Percentiles rank a stretch among this genome's conserved stretches.
phyloP scores from a whole-genome alignment of 1,284 basidiomycete genomes.

The Mrakiaceae sp. region DNA sequence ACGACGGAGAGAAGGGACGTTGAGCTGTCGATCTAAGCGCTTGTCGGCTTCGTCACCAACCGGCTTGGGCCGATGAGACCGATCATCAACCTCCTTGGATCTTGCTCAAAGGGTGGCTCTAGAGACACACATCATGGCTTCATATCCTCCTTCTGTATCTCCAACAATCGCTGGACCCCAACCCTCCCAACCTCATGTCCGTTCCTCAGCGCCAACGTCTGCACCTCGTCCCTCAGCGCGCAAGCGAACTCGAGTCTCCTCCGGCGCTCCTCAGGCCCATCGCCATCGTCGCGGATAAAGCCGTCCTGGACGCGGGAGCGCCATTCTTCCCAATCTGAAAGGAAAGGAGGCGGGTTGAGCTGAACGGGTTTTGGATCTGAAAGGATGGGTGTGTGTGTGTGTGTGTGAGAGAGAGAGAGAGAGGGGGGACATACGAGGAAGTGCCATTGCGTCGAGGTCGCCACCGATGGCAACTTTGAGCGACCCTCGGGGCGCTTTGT shows the following conservation, averaged over 20 bases:
- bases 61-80: too few species aligned
- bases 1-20: too few species aligned
- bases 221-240: background rate
- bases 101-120: too few species aligned
- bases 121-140: too few species aligned
- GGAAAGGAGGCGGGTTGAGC: background rate
- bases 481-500: background rate
- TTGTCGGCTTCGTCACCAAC: too few species aligned
- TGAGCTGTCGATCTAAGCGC: too few species aligned
- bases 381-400: background rate
- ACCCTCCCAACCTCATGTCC: background rate
- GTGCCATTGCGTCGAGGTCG: background rate
- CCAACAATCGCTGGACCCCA: too few species aligned
- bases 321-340: constrained; percentile 14
- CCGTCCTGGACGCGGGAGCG: background rate
- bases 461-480: constrained; percentile 6
- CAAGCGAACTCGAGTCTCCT: constrained; percentile 8
- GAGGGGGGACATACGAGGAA: background rate
- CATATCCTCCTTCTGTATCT: too few species aligned
- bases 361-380: background rate
- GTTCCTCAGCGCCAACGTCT: background rate
- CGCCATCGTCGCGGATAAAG: constrained; percentile 5
- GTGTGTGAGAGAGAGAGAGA: background rate
- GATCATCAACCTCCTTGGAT: too few species aligned
- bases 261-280: constrained; percentile 1